Percentiles rank a stretch among this genome's conserved stretches.
phyloP scores from a whole-genome alignment of 208 protist genomes.

The Herpetomonas samuelpessoai region DNA sequence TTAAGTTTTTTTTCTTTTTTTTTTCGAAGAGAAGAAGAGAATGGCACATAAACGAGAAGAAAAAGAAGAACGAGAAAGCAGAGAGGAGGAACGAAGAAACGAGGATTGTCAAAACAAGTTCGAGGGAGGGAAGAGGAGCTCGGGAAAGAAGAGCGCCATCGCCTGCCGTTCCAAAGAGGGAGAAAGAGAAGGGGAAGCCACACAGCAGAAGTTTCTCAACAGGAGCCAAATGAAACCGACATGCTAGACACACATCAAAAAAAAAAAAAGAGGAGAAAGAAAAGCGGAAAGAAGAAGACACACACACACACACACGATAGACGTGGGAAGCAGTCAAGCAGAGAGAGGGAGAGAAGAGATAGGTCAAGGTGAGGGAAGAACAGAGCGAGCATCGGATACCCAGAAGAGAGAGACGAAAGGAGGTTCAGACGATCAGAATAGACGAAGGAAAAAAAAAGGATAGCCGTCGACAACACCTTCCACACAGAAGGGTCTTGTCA shows the following conservation, averaged over 20 bases:
- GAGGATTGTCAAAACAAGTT: neutral
- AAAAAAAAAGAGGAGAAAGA: neutral
- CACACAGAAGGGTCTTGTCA: too few species aligned
- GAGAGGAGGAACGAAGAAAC: neutral
- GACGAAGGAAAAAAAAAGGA: too few species aligned
- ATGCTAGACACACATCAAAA: neutral
- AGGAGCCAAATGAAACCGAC: too few species aligned
- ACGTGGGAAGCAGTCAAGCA: neutral
- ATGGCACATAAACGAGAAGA: neutral
- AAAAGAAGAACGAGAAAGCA: neutral
- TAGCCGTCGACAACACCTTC: too few species aligned
- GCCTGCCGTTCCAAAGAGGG: too few species aligned
- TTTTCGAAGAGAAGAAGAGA: conserved; percentile 6
- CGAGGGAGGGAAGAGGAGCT: conserved; percentile 1
- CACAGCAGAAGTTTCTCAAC: too few species aligned
- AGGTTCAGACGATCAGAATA: too few species aligned
- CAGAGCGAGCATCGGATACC: neutral
- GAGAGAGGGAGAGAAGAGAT: neutral
- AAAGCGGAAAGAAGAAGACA: neutral
- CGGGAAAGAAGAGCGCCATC: too few species aligned
- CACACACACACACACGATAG: neutral
- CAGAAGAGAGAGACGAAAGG: too few species aligned
- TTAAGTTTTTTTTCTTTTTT: conserved; percentile 11
- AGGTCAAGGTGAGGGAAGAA: neutral
- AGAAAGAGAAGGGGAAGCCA: too few species aligned